Evolutionary conservation across 306 rosid species (phyloP), one percentile per base, ranked within the genome.

Genomic region (Cucumis hystrix): DNA sequence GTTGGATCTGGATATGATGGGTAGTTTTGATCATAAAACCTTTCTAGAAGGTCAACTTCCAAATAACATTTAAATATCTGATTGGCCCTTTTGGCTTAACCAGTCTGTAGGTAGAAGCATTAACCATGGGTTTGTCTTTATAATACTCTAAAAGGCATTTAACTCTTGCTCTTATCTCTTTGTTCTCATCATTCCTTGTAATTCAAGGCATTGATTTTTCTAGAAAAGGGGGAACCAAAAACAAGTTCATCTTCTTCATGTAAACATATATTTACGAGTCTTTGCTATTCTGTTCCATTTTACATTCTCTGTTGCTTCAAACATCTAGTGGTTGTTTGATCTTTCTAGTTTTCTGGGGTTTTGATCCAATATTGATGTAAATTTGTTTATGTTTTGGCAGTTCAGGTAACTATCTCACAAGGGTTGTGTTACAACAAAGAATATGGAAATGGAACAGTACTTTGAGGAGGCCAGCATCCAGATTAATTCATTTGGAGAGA

Each of bases 1-100:
- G 25, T 71, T 71, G 21, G 18, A 73, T 51, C 77, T 73, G 15
- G 49, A 73, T 52, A 30, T 51, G 49, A 30, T 51, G 49, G 49
- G 17, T 30, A 35, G 61, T 73, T 54, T 72, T 14, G 16, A 25
- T 16, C 14, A 43, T 15, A 33, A 72, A 2, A 16, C 5, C 25
- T 73, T 73, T 54, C 77, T 33, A 54, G 77, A 73, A 73, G 77
- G 63, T 54, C 77, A 73, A 73, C 63, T 51, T 17, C 15, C 77
- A 51, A 54, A 52, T 51, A 52, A 15, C 23, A 45, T 72, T 51
- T 28, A 17, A 52, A 33, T 73, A 30, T 54, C 56, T 49, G 49
- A 33, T 5, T 73, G 43, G 43, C 23, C 77, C 77, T 54, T 35
- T 72, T 28, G 76, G 20, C 20, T 72, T 72, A 72, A 21, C 49